A percentile compares a stretch with the other conserved stretches of the same genome.
Evolutionary conservation across 73 alveolate species (phyloP).

Genomic region (Symbiodinium natans): DNA sequence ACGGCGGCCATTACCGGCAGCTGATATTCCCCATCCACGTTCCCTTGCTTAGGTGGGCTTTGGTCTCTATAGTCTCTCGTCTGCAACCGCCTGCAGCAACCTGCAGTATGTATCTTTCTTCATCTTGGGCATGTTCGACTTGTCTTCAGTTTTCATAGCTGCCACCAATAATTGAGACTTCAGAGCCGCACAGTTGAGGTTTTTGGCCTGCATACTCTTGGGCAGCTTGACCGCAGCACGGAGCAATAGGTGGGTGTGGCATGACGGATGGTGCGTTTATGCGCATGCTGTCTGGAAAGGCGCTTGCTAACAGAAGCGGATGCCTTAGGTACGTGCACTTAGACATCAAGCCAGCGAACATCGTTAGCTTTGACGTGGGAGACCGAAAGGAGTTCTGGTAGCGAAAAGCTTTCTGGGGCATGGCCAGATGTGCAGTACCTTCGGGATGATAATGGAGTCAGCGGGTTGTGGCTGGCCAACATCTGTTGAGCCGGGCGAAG

Average conservation of each 20-base stretch:
- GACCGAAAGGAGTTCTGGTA: background rate
- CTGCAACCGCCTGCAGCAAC: background rate
- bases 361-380: conserved; percentile 60
- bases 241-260: background rate
- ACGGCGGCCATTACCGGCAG: too few relatives aligned
- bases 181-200: too few relatives aligned
- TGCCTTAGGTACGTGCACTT: conserved; percentile 67
- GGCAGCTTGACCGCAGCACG: background rate
- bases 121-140: background rate
- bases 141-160: background rate
- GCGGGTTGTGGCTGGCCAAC: too few relatives aligned
- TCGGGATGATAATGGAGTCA: too few relatives aligned
- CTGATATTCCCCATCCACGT: too few relatives aligned
- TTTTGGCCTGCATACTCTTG: conserved; percentile 77
- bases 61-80: conserved; percentile 59
- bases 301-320: too few relatives aligned
- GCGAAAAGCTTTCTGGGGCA: too few relatives aligned
- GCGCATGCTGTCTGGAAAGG: background rate
- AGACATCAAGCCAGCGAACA: conserved; percentile 89
- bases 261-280: background rate
- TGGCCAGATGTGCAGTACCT: too few relatives aligned
- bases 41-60: conserved; percentile 47
- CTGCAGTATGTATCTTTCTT: too few relatives aligned
- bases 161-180: too few relatives aligned
- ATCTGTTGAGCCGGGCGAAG: too few relatives aligned